Evolutionary conservation across 352 stramenopile species (phyloP), one percentile per base, ranked within the genome.

Genomic region (Globisporangium spiculum): DNA sequence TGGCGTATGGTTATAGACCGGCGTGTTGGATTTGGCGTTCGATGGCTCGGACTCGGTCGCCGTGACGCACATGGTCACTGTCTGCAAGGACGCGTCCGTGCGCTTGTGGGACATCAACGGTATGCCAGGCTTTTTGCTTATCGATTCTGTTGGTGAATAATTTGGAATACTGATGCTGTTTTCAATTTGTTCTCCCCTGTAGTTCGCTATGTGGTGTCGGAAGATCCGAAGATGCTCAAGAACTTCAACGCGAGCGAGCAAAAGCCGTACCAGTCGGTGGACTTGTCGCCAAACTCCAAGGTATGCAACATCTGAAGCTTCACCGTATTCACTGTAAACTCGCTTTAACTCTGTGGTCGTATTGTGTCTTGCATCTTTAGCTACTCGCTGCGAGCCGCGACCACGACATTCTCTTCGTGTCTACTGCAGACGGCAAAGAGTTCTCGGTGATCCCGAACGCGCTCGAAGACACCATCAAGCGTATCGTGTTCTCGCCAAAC

Each of bases 31-130:
- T 67, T 69, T 94, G 34, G 81, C 86, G 48, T 94, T 94, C 61
- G 78, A 92, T 36, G 86, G 86, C 4, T 92, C 83, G 22, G 84
- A 92, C 56, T 67, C 73, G 16, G 68, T 84, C n/a, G 79, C 81
- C n/a, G 84, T 92, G 26, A 86, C 91, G 59, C 81, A 82, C 26
- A 79, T 94, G 26, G 75, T 92, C 34, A 94, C 86, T 24, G 83
- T 88, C 46, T 94, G 78, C 66, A 94, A 92, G 66, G 86, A 94
- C 50, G 83, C 81, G 5, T 90, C 86, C 0, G 72, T 94, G 53
- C 86, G 86, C 16, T 60, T 92, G 0, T 94, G 86, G 86, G 79
- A 92, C 72, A 94, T 94, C 67, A 92, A 94, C 53, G 86, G 86
- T 92, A 62, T n/a, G 30, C 7, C 4, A 3, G 10, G 56, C 4